Evolutionary conservation across 305 asterid genomes (phyloP).

Genomic region (Fraxinus nigra): DNA sequence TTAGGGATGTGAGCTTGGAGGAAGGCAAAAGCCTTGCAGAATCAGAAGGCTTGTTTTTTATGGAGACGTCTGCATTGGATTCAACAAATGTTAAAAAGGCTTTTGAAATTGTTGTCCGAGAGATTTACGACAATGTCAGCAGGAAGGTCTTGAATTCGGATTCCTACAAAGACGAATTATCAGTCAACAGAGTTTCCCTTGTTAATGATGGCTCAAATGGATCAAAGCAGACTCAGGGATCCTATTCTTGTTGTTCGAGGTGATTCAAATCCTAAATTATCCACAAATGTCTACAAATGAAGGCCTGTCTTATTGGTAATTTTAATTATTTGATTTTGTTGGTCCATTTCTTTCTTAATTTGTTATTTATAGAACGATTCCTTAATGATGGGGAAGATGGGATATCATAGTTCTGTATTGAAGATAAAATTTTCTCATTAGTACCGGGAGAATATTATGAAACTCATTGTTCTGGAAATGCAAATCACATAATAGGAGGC

Average conservation of each 20-base stretch:
- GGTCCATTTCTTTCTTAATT: constrained; percentile 19
- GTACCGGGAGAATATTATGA: constrained; percentile 5
- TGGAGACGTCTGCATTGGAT: constrained; percentile 84
- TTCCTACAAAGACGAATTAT: constrained; percentile 68
- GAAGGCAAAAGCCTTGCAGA: constrained; percentile 85
- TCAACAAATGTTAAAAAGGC: constrained; percentile 72
- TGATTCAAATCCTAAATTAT: constrained; percentile 29
- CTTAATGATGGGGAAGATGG: constrained; percentile 19
- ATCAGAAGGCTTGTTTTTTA: constrained; percentile 74
- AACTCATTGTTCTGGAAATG: constrained; percentile 27
- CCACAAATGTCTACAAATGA: constrained; percentile 21
- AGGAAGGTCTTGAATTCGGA: constrained; percentile 82
- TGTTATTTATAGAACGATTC: constrained; percentile 23
- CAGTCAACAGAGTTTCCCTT: constrained; percentile 62
- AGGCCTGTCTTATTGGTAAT: constrained; percentile 18
- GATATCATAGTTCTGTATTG: not conserved
- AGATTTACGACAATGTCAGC: constrained; percentile 68
- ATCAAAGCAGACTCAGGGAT: constrained; percentile 43
- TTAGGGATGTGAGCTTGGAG: constrained; percentile 68
- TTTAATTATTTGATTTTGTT: constrained; percentile 18
- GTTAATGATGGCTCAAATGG: constrained; percentile 47
- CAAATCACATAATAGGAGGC: constrained; percentile 7
- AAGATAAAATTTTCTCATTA: constrained; percentile 13
- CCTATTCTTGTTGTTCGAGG: constrained; percentile 64
- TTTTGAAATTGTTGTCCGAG: constrained; percentile 64